These are phyloP conservation scores for Acanthamoeba polyphaga DNA, from an alignment of 208 protist genomes.

Conservation along the genomic window DNA sequence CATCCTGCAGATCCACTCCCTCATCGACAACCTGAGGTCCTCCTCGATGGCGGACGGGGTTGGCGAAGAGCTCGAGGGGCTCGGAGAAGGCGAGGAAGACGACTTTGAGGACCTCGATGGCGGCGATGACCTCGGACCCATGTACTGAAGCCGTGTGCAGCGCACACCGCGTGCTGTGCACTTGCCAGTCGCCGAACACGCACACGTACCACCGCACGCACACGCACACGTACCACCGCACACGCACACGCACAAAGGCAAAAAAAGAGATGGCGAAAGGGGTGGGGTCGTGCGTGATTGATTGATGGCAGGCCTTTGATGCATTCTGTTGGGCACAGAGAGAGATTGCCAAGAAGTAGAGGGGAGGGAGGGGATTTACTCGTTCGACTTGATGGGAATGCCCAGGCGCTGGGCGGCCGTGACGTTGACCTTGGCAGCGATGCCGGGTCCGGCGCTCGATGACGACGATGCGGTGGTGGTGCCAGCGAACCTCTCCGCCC, in stretches of 20 bases:
- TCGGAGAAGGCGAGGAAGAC: not conserved
- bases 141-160: not conserved
- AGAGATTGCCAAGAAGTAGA: not conserved
- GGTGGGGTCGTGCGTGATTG: no score
- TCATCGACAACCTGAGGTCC: not conserved
- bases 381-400: conserved; percentile 34
- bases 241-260: not conserved
- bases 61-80: not conserved
- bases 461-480: not conserved
- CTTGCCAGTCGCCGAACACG: no score
- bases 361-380: not conserved
- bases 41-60: not conserved
- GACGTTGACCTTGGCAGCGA: conserved; percentile 38
- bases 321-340: not conserved
- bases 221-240: not conserved
- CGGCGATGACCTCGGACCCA: not conserved
- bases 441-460: not conserved
- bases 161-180: no score
- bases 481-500: conserved; percentile 12
- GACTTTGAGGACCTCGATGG: not conserved
- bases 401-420: conserved; percentile 13
- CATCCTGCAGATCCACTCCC: conserved; percentile 64
- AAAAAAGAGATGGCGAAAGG: not conserved
- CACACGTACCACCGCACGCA: no score
- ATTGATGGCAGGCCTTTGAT: not conserved